Base-by-base conservation (phyloP, 1,139 yeast genomes). In the Sugiyamaella paludigena region DNA sequence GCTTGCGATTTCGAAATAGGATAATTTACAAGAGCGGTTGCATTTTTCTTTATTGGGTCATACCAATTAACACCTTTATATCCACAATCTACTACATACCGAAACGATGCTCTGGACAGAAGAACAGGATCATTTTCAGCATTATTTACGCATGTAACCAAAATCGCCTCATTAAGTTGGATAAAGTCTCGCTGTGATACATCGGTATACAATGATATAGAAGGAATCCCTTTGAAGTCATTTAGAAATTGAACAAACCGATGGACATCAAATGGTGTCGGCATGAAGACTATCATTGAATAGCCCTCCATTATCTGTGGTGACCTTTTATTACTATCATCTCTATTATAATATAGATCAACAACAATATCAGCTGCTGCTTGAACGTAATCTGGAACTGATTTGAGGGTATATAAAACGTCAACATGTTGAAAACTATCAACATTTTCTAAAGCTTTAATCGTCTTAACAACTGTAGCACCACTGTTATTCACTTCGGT, bases 51-150 rank as follows among this genome's bases (percentile, higher is more conserved):
- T 15, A 12, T 34, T 41, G 32, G 26, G 38, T 34, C 26, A 43
- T 39, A n/a, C 51, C 43, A 33, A 24, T 45, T 8, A 12, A 34
- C 9, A 24, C 40, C 28, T 13, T 41, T 28, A 26, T 85, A 87
- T 2, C 96, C 96, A 2, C 95, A 92, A 65, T 87, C 96, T 45
- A 87, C 88, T 44, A 87, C 96, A 63, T 83, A 87, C 10, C 84
- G 91, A 47, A 87, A 81, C 63, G 40, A 31, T 16, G 45, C 54
- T 8, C 40, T 31, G 9, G 47, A 15, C 31, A 52, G 8, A 28
- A 50, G 37, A n/a, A 13, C 28, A 15, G 40, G 29, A 32, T 49
- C 48, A 19, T 40, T 42, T 27, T 50, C 56, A 7, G 39, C 27
- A n/a, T 10, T 26, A 28, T 43, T 33, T 12, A 43, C 48, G 12